phyloP scores from a whole-genome alignment of 2,329 filamentous ascomycete species.

The Cladosporium sp. region DNA sequence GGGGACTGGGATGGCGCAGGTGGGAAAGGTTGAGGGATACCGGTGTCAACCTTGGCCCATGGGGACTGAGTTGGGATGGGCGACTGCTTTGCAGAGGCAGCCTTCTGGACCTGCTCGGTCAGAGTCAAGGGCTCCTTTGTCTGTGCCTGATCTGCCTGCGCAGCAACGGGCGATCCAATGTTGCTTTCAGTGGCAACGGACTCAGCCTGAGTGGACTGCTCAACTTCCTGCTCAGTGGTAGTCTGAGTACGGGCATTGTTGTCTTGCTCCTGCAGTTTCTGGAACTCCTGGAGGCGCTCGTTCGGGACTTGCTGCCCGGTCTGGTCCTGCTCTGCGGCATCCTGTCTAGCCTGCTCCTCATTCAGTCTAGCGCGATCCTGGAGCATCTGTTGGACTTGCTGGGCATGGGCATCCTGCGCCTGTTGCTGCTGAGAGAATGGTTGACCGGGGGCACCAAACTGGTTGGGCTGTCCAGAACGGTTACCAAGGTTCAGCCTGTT shows the following conservation, averaged over 20 bases:
- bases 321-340: conserved; percentile 44
- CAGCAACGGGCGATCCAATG: conserved; percentile 17
- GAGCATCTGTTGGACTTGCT: conserved; percentile 58
- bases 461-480: conserved; percentile 43
- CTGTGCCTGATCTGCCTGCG: conserved; percentile 21
- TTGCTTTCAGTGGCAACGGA: conserved; percentile 20
- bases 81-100: conserved; percentile 57
- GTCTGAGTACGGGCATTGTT: conserved; percentile 19
- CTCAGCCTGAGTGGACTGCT: conserved; percentile 15
- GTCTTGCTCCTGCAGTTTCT: conserved; percentile 60
- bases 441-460: conserved; percentile 44
- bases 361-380: conserved; percentile 58
- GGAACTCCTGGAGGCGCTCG: conserved; percentile 78
- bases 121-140: conserved; percentile 60
- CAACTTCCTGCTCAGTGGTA: conserved; percentile 29
- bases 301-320: conserved; percentile 31
- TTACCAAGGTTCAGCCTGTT: conserved; percentile 59
- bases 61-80: conserved; percentile 48
- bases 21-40: conserved; percentile 74
- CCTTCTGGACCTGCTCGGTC: conserved; percentile 80
- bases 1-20: conserved; percentile 73
- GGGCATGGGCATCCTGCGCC: conserved; percentile 42
- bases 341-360: conserved; percentile 58
- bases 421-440: conserved; percentile 39
- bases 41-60: conserved; percentile 58